phyloP scores from a whole-genome alignment of 208 protist species.

The Trichomonas gallinae region DNA sequence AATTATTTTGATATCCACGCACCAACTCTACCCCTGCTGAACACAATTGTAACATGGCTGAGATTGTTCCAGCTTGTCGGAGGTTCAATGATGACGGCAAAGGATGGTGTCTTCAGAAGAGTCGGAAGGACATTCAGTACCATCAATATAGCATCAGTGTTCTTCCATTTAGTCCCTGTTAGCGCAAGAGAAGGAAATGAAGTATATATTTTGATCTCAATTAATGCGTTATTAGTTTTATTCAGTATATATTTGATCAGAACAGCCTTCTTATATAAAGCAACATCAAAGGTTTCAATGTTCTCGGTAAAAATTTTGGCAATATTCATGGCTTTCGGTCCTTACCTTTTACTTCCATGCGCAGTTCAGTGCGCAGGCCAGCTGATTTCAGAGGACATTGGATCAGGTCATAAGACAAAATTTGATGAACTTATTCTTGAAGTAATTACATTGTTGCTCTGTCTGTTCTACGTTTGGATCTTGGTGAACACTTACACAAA shows the following conservation, averaged over 20 bases:
- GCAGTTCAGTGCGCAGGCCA: too few relatives aligned
- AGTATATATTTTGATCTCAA: background rate
- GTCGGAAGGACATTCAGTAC: too few relatives aligned
- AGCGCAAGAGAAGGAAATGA: background rate
- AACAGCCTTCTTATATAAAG: background rate
- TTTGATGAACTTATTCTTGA: background rate
- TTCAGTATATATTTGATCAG: background rate
- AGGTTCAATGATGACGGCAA: too few relatives aligned
- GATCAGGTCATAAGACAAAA: background rate
- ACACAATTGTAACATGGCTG: too few relatives aligned
- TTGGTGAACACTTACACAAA: background rate
- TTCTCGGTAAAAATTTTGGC: background rate
- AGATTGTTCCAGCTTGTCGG: too few relatives aligned
- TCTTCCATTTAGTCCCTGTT: background rate
- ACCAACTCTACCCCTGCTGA: too few relatives aligned
- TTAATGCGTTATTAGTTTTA: background rate
- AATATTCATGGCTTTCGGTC: background rate
- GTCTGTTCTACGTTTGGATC: too few relatives aligned
- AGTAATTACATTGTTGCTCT: background rate
- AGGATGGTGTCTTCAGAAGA: too few relatives aligned
- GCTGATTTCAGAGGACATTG: background rate
- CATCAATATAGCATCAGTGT: background rate
- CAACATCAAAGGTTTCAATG: background rate
- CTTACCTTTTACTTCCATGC: background rate
- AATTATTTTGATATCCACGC: too few relatives aligned